Percentiles rank a stretch among this genome's conserved stretches.
phyloP scores from a whole-genome alignment of 306 rosid genomes.

The Hippophae gyantsensis region DNA sequence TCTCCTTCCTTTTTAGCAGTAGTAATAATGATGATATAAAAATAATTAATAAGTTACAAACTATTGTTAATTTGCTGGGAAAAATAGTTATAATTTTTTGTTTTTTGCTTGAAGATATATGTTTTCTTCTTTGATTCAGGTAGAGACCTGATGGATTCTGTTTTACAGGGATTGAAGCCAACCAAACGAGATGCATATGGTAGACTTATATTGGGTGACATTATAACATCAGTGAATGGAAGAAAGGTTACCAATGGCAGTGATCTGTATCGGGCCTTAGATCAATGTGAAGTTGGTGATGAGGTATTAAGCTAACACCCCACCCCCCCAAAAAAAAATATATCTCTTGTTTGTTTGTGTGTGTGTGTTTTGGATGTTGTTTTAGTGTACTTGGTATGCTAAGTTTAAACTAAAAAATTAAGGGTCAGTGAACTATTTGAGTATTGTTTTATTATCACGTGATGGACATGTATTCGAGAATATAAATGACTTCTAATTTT shows the following conservation, averaged over 20 bases:
- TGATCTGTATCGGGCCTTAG: conserved; percentile 93
- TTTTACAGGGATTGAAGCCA: conserved; percentile 71
- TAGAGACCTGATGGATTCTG: conserved; percentile 8
- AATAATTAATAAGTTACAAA: not conserved
- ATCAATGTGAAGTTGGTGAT: conserved; percentile 90
- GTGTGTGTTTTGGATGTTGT: too few species aligned
- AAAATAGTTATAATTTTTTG: conserved; percentile 6
- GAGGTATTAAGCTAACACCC: conserved; percentile 35
- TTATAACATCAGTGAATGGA: conserved; percentile 85
- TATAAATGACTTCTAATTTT: too few species aligned
- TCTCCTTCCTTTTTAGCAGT: too few species aligned
- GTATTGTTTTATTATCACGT: too few species aligned
- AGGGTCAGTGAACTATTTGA: too few species aligned
- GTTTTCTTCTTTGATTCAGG: not conserved
- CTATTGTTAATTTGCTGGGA: conserved; percentile 7
- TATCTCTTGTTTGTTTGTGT: too few species aligned
- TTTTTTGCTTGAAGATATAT: not conserved
- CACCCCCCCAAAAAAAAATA: too few species aligned
- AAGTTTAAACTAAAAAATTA: too few species aligned
- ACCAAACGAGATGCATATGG: conserved; percentile 92
- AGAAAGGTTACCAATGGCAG: conserved; percentile 78
- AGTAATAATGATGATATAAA: too few species aligned
- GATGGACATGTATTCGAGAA: too few species aligned
- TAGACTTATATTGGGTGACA: conserved; percentile 90
- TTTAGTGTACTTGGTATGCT: too few species aligned